Percentiles rank a stretch among this genome's conserved stretches.
Conservation (phyloP, 306 rosid genomes). For the Gastrolobium villosum region DNA sequence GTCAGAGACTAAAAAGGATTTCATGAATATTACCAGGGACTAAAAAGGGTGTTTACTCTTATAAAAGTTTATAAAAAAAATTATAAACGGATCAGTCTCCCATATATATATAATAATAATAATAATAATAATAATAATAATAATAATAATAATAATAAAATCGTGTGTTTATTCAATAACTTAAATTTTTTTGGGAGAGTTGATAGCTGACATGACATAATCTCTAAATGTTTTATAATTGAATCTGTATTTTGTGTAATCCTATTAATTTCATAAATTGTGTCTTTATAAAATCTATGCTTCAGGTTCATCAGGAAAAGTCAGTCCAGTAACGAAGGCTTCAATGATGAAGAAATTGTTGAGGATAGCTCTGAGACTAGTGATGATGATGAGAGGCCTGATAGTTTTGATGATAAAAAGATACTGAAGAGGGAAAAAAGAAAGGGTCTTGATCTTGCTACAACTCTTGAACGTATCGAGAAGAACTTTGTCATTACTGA, state of each 20-base stretch:
- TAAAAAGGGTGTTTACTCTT: too few relatives aligned
- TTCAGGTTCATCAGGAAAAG: conserved; percentile 73
- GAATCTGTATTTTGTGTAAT: neutral
- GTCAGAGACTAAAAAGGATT: too few relatives aligned
- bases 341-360: conserved; percentile 44
- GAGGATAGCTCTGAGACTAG: conserved; percentile 50
- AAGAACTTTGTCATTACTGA: conserved; percentile 96
- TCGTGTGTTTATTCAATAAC: too few relatives aligned
- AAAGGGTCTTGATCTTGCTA: conserved; percentile 97
- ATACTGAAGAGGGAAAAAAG: conserved; percentile 77
- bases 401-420: conserved; percentile 62
- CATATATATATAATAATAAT: too few relatives aligned
- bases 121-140: too few relatives aligned
- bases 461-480: conserved; percentile 97
- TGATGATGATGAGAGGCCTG: conserved; percentile 61
- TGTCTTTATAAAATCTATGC: neutral
- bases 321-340: conserved; percentile 55
- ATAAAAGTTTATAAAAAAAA: too few relatives aligned
- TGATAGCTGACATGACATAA: too few relatives aligned
- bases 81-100: too few relatives aligned
- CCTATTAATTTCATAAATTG: neutral
- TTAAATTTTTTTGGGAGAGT: too few relatives aligned
- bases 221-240: neutral
- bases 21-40: too few relatives aligned
- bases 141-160: too few relatives aligned